Evolutionary conservation across 2,329 filamentous ascomycete species (phyloP).

Genomic region (Acrocalymma vagum): DNA sequence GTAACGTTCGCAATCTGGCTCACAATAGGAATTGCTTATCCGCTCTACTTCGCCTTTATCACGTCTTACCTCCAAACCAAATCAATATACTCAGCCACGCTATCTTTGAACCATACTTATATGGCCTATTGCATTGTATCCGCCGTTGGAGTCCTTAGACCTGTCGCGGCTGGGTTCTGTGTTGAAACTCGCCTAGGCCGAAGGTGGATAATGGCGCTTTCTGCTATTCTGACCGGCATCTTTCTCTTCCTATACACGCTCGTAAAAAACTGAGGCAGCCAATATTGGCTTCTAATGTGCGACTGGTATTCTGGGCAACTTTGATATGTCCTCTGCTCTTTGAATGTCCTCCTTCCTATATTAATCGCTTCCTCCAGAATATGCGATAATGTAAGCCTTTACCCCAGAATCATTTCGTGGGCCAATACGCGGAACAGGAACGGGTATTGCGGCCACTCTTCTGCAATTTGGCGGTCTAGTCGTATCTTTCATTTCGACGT

Average conservation of each 20-base stretch:
- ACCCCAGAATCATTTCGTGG: slow-evolving; percentile 68
- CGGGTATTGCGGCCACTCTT: slow-evolving; percentile 56
- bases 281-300: slow-evolving; percentile 47
- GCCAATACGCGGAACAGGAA: slow-evolving; percentile 63
- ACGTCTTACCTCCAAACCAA: slow-evolving; percentile 56
- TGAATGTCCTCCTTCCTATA: neutral
- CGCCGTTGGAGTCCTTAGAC: slow-evolving; percentile 50
- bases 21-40: slow-evolving; percentile 58
- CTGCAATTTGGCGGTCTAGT: slow-evolving; percentile 50
- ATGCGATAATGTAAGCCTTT: slow-evolving; percentile 54
- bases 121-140: slow-evolving; percentile 25
- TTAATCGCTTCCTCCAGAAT: slow-evolving; percentile 24
- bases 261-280: slow-evolving; percentile 48
- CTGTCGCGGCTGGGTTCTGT: slow-evolving; percentile 51
- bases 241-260: slow-evolving; percentile 58
- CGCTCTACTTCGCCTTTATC: slow-evolving; percentile 58
- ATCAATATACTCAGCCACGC: slow-evolving; percentile 22
- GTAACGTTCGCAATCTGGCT: slow-evolving; percentile 55
- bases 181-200: slow-evolving; percentile 54
- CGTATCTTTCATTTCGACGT: slow-evolving; percentile 55
- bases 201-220: slow-evolving; percentile 56
- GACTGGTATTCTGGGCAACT: slow-evolving; percentile 57
- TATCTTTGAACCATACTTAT: slow-evolving; percentile 27
- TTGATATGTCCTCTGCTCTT: slow-evolving; percentile 5
- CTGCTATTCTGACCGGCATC: slow-evolving; percentile 54